These are phyloP conservation scores for Hymenoscyphus repandus DNA, from an alignment of 2,329 filamentous ascomycete species.

Conservation along the genomic window DNA sequence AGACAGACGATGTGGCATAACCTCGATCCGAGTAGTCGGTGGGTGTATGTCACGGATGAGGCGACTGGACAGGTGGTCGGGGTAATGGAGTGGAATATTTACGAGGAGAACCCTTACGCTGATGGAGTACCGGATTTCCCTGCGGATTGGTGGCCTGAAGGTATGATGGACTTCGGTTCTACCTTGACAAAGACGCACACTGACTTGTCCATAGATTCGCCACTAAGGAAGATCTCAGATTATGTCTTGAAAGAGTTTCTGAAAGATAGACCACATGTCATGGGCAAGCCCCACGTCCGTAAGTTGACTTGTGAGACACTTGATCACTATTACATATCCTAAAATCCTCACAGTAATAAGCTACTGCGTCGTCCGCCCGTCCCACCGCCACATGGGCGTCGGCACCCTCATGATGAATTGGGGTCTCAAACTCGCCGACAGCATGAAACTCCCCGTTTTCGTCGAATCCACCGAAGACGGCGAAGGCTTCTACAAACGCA, in stretches of 20 bases:
- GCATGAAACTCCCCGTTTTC: conserved; percentile 18
- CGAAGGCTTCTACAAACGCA: conserved; percentile 20
- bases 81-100: conserved; percentile 12
- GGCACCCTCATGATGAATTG: conserved; percentile 21
- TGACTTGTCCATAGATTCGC: not conserved
- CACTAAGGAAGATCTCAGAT: not conserved
- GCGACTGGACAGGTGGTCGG: conserved; percentile 7
- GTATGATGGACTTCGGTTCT: not conserved
- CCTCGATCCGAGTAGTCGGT: conserved; percentile 7
- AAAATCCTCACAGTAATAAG: not conserved
- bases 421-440: conserved; percentile 18
- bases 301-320: not conserved
- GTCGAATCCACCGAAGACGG: conserved; percentile 23
- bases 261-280: not conserved
- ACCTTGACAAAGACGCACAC: not conserved
- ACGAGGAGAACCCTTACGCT: conserved; percentile 6
- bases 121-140: not conserved
- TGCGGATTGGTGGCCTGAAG: conserved; percentile 6
- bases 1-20: conserved; percentile 8
- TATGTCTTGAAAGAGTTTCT: not conserved
- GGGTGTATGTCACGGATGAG: conserved; percentile 11
- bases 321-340: not conserved
- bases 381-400: conserved; percentile 13
- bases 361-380: not conserved
- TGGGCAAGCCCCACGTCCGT: conserved; percentile 1